Percentiles rank a stretch among this genome's conserved stretches.
These are phyloP conservation scores for Tephrocybe sp. DNA, from an alignment of 768 basidiomycete species.

Conservation along the genomic window DNA sequence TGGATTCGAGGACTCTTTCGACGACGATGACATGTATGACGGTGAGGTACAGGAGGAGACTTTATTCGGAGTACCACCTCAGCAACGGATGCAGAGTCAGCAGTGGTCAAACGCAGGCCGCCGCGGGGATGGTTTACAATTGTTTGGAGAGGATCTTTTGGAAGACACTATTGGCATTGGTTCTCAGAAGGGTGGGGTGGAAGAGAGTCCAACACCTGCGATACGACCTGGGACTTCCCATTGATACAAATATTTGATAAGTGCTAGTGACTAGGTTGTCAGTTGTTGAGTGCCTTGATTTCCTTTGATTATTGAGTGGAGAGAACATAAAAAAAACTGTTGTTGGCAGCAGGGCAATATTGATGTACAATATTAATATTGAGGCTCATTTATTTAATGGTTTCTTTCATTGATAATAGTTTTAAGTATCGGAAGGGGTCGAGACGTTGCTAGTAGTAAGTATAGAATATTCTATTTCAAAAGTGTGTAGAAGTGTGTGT, in stretches of 20 bases:
- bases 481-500: no score
- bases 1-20: conserved; percentile 48
- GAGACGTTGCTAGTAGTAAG: no score
- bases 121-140: conserved; percentile 36
- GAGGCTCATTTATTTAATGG: no score
- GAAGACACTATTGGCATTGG: conserved; percentile 65
- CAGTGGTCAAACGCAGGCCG: conserved; percentile 15
- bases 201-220: conserved; percentile 67
- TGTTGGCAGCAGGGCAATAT: no score
- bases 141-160: conserved; percentile 62
- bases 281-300: no score
- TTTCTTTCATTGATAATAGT: no score
- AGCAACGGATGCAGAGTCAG: conserved; percentile 34
- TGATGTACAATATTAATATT: no score
- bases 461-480: no score
- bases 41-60: conserved; percentile 57
- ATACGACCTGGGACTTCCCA: conserved; percentile 10
- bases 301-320: no score
- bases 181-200: conserved; percentile 48
- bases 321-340: no score
- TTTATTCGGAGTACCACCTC: conserved; percentile 66
- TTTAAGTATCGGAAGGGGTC: no score
- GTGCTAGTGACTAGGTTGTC: no score
- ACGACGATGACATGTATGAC: conserved; percentile 54
- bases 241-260: neutral